Evolutionary conservation across 148 eudicot species (phyloP), one percentile per base, ranked within the genome.

Genomic region (Vaccinium vitisidaea): DNA sequence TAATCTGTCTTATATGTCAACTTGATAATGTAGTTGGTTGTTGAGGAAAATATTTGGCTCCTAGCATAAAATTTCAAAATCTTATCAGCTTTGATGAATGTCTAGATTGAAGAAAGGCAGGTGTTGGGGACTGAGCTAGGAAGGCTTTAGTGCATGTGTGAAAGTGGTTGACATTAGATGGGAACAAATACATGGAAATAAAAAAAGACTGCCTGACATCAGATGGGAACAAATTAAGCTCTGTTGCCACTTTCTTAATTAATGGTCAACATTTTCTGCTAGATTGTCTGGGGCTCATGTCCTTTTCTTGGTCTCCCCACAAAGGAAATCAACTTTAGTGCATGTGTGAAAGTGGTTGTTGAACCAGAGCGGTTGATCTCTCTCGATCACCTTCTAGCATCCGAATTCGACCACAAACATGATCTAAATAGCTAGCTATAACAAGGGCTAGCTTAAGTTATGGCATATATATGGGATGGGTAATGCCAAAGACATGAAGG

Each of bases 31-130:
- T 69, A 5, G 84, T 67, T 82, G 84, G 84, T 54, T 50, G 52
- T 82, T 69, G 55, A 82, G 65, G 30, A 49, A 58, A 69, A 11
- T 25, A 23, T 82, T 82, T 82, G 84, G 61, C 30, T 49, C 84
- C 43, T 52, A 82, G 77, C 54, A 2, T 48, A 49, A 16, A 50
- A 49, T 67, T 81, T 25, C 10, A 9, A 43, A 39, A 39, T 8
- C 83, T 61, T 80, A 80, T 43, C 54, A n/a, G 2, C 18, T 81
- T 81, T 63, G 69, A 19, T 63, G 12, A 58, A 5, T 54, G 6
- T 56, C 0, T 14, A 79, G 82, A 32, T 80, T 80, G 65, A 18
- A 36, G 67, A 80, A 80, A 61, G 25, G 49, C 54, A 67, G 65
- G 49, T 58, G n/a, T 11, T 6, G 39, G 70, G 43, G 82, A 46